Percentiles rank a stretch among this genome's conserved stretches.
Conservation (phyloP, 805 yeast species). For the fission yeast (Schizosaccharomyces pombe) region DNA sequence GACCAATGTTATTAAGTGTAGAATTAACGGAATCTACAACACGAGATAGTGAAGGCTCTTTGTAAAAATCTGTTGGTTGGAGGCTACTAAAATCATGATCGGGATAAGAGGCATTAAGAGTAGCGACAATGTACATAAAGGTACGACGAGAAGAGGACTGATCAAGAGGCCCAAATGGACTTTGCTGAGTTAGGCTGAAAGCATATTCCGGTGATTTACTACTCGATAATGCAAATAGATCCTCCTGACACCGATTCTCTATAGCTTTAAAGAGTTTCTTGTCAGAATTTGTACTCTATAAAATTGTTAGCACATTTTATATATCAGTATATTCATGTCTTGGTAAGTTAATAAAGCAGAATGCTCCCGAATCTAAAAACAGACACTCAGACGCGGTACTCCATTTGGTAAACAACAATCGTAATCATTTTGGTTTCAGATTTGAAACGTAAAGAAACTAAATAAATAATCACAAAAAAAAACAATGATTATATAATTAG, state of each 20-base stretch:
- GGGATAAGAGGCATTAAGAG: constrained; percentile 76
- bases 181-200: not conserved
- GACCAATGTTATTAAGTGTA: constrained; percentile 41
- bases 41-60: constrained; percentile 21
- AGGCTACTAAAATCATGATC: constrained; percentile 82
- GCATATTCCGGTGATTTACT: constrained; percentile 13
- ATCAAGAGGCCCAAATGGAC: constrained; percentile 79
- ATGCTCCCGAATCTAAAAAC: too few relatives aligned
- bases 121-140: constrained; percentile 75
- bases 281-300: constrained; percentile 24
- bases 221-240: constrained; percentile 6
- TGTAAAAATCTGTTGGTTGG: constrained; percentile 51
- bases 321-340: too few relatives aligned
- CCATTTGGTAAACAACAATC: too few relatives aligned
- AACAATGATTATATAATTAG: not conserved
- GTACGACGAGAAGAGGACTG: constrained; percentile 68
- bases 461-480: not conserved
- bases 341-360: too few relatives aligned
- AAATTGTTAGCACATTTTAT: not conserved
- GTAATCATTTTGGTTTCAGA: too few relatives aligned
- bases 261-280: constrained; percentile 67
- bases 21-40: constrained; percentile 49
- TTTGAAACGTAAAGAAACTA: not conserved
- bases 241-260: constrained; percentile 22
- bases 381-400: too few relatives aligned